A percentile compares a stretch with the other conserved stretches of the same genome.
These are phyloP conservation scores for Testicularia cyperi DNA, from an alignment of 1,284 basidiomycete genomes.

Conservation along the genomic window DNA sequence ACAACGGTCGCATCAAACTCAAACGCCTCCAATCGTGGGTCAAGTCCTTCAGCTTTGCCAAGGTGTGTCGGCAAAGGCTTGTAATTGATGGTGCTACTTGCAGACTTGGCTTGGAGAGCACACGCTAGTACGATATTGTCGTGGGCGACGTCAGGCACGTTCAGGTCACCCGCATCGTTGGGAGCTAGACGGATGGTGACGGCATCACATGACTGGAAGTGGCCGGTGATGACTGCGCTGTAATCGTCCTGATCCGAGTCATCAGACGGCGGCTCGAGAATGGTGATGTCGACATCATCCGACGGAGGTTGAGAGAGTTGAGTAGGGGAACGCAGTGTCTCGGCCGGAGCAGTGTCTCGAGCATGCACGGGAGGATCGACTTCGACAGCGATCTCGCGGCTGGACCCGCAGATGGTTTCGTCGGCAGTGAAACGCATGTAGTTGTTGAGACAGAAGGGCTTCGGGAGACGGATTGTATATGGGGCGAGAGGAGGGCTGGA, in stretches of 20 bases:
- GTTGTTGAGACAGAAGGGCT: conserved; percentile 31
- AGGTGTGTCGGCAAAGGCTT: neutral
- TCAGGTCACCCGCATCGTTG: conserved; percentile 12
- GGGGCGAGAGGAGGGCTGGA: conserved; percentile 13
- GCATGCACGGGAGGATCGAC: conserved; percentile 25
- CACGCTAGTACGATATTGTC: conserved; percentile 2
- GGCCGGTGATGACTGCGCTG: conserved; percentile 20
- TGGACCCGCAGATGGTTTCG: conserved; percentile 12
- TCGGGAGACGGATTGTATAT: conserved; percentile 11
- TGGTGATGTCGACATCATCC: conserved; percentile 22
- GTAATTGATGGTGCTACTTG: conserved; percentile 7
- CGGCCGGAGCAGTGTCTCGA: no score
- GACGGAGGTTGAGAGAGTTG: conserved; percentile 3
- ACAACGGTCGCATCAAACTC: conserved; percentile 11
- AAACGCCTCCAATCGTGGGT: neutral
- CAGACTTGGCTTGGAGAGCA: conserved; percentile 10
- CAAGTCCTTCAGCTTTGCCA: neutral
- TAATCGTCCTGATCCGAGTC: conserved; percentile 9
- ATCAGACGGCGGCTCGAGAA: conserved; percentile 7
- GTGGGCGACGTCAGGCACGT: neutral
- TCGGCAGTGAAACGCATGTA: conserved; percentile 29
- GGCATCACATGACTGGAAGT: conserved; percentile 28
- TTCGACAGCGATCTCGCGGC: conserved; percentile 21
- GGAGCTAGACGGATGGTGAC: conserved; percentile 19
- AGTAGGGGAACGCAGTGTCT: no score